Evolutionary conservation across 2,329 filamentous ascomycete genomes (phyloP).

Genomic region (Pseudocercospora cruenta): DNA sequence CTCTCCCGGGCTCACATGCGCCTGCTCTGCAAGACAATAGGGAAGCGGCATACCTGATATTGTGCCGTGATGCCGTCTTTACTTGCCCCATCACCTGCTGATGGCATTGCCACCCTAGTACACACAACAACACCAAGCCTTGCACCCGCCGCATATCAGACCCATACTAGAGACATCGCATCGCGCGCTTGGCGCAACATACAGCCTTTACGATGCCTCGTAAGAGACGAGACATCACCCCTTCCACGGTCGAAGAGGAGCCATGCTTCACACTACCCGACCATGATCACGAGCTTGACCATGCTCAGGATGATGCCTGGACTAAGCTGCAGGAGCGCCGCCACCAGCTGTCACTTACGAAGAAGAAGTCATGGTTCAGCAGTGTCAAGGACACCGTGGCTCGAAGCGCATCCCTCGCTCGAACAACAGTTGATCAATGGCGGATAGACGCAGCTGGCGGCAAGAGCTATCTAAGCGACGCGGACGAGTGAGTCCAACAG

Average conservation of each 20-base stretch:
- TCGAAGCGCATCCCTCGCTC: slow-evolving; percentile 19
- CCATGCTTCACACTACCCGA: not conserved
- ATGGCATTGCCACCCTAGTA: not conserved
- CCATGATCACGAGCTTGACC: not conserved
- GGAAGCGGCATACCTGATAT: not conserved
- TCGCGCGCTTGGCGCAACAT: not conserved
- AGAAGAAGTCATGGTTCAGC: slow-evolving; percentile 31
- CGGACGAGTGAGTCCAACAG: not conserved
- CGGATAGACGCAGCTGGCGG: slow-evolving; percentile 11
- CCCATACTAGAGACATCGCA: not conserved
- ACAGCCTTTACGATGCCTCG: not conserved
- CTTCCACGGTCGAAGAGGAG: not conserved
- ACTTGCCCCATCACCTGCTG: not conserved
- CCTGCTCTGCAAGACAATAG: not conserved
- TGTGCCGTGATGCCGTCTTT: not conserved
- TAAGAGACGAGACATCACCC: not conserved
- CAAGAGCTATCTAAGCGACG: slow-evolving; percentile 7
- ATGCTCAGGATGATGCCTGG: not conserved
- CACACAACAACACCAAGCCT: not conserved
- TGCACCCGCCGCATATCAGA: not conserved
- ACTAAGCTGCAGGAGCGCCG: slow-evolving; percentile 19
- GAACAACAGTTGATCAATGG: slow-evolving; percentile 19
- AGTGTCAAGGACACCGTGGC: slow-evolving; percentile 25
- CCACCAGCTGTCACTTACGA: slow-evolving; percentile 24
- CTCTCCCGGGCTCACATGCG: not conserved